Evolutionary conservation across 192 early-diverging fungal genomes (phyloP).

Genomic region (Gaertneriomyces semiglobifer): DNA sequence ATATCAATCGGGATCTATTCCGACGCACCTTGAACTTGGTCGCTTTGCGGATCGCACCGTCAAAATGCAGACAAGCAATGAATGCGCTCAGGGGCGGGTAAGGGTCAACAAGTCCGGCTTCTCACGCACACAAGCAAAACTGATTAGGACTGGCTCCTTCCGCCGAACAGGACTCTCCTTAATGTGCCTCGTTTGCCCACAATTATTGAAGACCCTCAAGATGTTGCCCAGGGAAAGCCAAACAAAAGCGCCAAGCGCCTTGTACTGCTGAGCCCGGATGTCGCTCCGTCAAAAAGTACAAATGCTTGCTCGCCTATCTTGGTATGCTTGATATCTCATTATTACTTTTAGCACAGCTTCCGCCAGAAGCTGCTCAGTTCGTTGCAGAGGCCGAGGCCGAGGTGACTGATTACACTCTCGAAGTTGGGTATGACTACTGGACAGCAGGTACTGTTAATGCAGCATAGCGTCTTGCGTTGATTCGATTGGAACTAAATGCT

Average conservation of each 20-base stretch:
- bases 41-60: constrained; percentile 59
- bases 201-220: constrained; percentile 23
- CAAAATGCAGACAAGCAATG: constrained; percentile 52
- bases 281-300: constrained; percentile 21
- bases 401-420: constrained; percentile 52
- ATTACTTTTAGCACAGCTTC: constrained; percentile 32
- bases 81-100: constrained; percentile 38
- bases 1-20: constrained; percentile 68
- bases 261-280: constrained; percentile 49
- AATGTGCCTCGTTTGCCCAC: constrained; percentile 18
- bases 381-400: constrained; percentile 47
- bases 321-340: neutral
- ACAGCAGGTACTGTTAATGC: constrained; percentile 54
- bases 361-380: constrained; percentile 46
- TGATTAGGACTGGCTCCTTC: neutral
- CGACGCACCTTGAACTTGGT: constrained; percentile 53
- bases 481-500: neutral
- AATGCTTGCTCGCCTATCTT: neutral
- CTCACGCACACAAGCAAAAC: constrained; percentile 8
- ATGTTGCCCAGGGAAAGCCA: neutral
- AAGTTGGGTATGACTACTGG: constrained; percentile 86
- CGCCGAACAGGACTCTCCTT: constrained; percentile 1
- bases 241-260: constrained; percentile 35
- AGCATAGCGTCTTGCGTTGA: neutral
- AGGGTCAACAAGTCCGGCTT: neutral